Conservation (phyloP, 148 eudicot genomes). For the Camellia sinensis region DNA sequence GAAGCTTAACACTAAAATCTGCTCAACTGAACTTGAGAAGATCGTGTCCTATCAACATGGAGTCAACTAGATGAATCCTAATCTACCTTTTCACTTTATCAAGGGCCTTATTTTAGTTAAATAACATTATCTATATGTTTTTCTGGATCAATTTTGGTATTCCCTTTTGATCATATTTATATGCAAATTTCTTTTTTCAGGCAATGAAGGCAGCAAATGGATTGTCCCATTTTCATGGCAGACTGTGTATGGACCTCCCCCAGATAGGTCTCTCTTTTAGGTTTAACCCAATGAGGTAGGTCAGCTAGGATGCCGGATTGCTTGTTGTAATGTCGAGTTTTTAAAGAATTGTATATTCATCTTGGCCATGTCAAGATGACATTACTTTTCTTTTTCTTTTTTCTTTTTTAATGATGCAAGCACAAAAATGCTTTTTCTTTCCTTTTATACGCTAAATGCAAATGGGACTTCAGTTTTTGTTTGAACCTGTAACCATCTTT, state of each 20-base stretch:
- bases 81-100: background rate
- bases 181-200: slow-evolving; percentile 32
- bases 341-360: background rate
- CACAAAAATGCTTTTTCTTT: background rate
- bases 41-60: background rate
- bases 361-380: background rate
- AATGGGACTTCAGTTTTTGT: too few species aligned
- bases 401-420: background rate
- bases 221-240: slow-evolving; percentile 87
- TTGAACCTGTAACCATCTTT: too few species aligned
- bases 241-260: slow-evolving; percentile 95
- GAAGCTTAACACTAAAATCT: too few species aligned
- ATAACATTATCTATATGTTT: background rate
- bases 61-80: background rate
- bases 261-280: slow-evolving; percentile 79
- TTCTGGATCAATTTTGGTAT: background rate
- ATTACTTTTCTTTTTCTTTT: too few species aligned
- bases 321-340: background rate
- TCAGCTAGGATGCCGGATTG: background rate
- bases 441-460: background rate
- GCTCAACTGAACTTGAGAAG: background rate
- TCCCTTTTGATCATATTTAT: background rate
- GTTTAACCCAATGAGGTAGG: background rate
- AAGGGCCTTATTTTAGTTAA: background rate
- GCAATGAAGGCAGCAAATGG: slow-evolving; percentile 67